phyloP scores from a whole-genome alignment of 306 rosid species.

The Sicyos edulis region DNA sequence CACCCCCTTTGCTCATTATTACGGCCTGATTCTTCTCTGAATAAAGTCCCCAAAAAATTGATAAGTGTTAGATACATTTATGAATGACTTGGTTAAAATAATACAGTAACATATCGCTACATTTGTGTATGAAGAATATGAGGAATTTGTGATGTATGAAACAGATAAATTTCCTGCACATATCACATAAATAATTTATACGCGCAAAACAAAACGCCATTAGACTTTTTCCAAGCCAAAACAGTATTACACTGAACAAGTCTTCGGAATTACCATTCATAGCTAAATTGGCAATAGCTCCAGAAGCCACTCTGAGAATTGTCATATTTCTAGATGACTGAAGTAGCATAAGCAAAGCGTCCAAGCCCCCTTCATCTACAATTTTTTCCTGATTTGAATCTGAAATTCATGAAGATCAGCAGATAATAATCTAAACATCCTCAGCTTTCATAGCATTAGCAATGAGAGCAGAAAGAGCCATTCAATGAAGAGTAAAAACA shows the following conservation, averaged over 20 bases:
- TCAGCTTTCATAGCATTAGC: slow-evolving; percentile 1
- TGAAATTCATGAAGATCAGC: slow-evolving; percentile 25
- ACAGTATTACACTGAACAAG: slow-evolving; percentile 9
- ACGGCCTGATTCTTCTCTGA: slow-evolving; percentile 53
- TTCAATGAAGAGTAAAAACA: slow-evolving; percentile 1
- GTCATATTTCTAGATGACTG: slow-evolving; percentile 49
- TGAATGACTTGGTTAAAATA: slow-evolving; percentile 1
- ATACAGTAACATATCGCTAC: background rate
- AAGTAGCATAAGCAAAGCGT: slow-evolving; percentile 51
- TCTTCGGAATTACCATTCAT: slow-evolving; percentile 50
- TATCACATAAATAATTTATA: background rate
- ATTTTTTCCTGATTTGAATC: slow-evolving; percentile 59
- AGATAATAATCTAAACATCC: slow-evolving; percentile 2
- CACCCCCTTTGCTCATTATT: slow-evolving; percentile 61
- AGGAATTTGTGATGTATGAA: background rate
- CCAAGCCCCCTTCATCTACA: slow-evolving; percentile 66
- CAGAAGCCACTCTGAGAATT: slow-evolving; percentile 64
- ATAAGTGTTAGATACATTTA: background rate
- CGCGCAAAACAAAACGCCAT: background rate
- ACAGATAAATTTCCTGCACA: background rate
- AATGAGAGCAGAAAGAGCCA: background rate
- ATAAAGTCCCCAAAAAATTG: slow-evolving; percentile 18
- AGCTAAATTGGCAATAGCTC: slow-evolving; percentile 70
- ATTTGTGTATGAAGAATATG: background rate
- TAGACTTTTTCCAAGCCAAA: background rate